Conservation (phyloP, 2,329 filamentous ascomycete genomes). For the Aspergillus brasiliensis region DNA sequence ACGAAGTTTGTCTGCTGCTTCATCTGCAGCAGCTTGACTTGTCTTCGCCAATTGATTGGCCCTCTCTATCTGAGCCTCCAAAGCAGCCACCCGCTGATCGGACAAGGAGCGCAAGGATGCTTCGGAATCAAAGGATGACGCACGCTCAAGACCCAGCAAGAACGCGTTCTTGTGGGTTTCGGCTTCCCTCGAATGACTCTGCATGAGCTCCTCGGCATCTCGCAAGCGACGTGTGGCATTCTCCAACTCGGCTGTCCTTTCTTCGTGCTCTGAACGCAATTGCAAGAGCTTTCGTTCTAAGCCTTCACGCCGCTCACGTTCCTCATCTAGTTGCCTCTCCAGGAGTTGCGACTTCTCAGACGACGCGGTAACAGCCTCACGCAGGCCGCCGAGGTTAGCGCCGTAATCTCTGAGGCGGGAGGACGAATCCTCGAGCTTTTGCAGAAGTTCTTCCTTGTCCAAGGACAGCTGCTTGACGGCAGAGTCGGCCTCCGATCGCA, state of each 20-base stretch:
- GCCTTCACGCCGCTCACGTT: constrained; percentile 73
- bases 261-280: constrained; percentile 80
- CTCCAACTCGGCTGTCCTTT: constrained; percentile 75
- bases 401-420: constrained; percentile 70
- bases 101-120: constrained; percentile 38
- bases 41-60: constrained; percentile 81
- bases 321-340: constrained; percentile 77
- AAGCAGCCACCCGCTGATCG: constrained; percentile 64
- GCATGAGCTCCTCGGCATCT: constrained; percentile 84
- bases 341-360: constrained; percentile 74
- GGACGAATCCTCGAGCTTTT: constrained; percentile 67
- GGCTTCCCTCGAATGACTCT: constrained; percentile 85
- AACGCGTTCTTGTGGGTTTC: constrained; percentile 81
- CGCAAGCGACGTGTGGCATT: constrained; percentile 71
- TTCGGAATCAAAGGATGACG: constrained; percentile 51
- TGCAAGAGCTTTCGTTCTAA: constrained; percentile 74
- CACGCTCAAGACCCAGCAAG: constrained; percentile 77
- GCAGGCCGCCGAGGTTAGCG: constrained; percentile 72
- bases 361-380: constrained; percentile 76
- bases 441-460: constrained; percentile 79
- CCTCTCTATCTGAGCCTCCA: constrained; percentile 77
- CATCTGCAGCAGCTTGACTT: constrained; percentile 85
- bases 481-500: constrained; percentile 73
- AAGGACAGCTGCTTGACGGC: constrained; percentile 73
- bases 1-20: constrained; percentile 82